Conservation (phyloP, 768 basidiomycete genomes). For the Mrakia gelida region DNA sequence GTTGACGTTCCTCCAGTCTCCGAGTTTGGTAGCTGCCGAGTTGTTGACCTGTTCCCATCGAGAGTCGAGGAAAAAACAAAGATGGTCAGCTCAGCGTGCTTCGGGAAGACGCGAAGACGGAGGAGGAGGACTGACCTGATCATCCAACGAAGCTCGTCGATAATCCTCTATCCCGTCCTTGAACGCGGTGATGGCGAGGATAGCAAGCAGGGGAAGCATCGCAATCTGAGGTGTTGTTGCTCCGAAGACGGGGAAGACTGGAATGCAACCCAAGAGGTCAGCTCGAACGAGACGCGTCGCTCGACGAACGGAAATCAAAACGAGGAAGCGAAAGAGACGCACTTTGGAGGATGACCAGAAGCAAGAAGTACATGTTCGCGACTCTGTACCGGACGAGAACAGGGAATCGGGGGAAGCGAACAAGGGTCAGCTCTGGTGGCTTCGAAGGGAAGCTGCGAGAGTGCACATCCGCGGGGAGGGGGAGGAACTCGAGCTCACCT, state of each 20-base stretch:
- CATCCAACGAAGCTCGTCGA: slow-evolving; percentile 78
- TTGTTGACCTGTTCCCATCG: slow-evolving; percentile 62
- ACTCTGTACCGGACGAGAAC: slow-evolving; percentile 51
- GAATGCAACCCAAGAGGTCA: background rate
- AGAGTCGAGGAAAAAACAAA: no score
- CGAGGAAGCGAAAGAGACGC: slow-evolving; percentile 34
- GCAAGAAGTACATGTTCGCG: slow-evolving; percentile 89
- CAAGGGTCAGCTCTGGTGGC: background rate
- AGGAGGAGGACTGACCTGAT: slow-evolving; percentile 49
- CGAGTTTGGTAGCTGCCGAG: slow-evolving; percentile 83
- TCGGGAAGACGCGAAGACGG: no score
- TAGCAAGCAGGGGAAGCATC: slow-evolving; percentile 79
- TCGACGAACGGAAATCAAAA: no score
- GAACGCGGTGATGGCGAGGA: slow-evolving; percentile 80
- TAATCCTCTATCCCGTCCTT: slow-evolving; percentile 97
- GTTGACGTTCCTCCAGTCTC: slow-evolving; percentile 86
- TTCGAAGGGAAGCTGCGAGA: background rate
- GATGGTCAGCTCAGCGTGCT: background rate
- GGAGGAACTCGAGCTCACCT: slow-evolving; percentile 51
- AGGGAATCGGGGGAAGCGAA: slow-evolving; percentile 21
- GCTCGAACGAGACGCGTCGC: background rate
- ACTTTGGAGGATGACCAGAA: slow-evolving; percentile 71
- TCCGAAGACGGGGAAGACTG: slow-evolving; percentile 87
- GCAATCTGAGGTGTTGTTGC: slow-evolving; percentile 76
- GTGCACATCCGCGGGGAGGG: slow-evolving; percentile 13